Conservation (phyloP, 2,329 filamentous ascomycete species). For the Fusarium xyrophilum region DNA sequence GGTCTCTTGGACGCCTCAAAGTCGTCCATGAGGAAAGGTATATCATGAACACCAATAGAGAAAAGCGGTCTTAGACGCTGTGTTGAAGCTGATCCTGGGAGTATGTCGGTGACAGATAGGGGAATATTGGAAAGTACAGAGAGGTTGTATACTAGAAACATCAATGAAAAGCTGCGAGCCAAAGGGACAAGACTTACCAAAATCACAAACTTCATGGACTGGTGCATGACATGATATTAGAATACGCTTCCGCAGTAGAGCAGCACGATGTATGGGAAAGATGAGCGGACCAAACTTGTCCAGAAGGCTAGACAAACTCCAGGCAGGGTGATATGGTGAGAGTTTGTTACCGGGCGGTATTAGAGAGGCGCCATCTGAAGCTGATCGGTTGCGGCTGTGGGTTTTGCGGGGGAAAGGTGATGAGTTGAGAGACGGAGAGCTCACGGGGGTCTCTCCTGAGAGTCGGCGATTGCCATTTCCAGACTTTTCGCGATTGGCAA, state of each 20-base stretch:
- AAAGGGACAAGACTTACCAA: constrained; percentile 65
- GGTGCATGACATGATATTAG: constrained; percentile 86
- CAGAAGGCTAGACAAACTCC: constrained; percentile 78
- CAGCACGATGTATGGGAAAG: constrained; percentile 88
- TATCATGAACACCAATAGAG: constrained; percentile 91
- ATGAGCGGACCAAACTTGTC: constrained; percentile 88
- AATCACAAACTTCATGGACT: constrained; percentile 85
- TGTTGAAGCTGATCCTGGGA: constrained; percentile 68
- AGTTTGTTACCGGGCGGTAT: constrained; percentile 69
- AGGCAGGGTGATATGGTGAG: constrained; percentile 82
- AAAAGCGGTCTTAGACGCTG: constrained; percentile 84
- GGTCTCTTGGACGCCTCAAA: constrained; percentile 55
- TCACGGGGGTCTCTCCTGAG: constrained; percentile 57
- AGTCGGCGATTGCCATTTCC: constrained; percentile 45
- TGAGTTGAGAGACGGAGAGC: constrained; percentile 54
- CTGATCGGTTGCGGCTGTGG: constrained; percentile 65
- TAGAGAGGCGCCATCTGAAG: constrained; percentile 66
- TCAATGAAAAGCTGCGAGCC: constrained; percentile 7
- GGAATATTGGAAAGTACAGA: constrained; percentile 93
- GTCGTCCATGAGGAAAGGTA: constrained; percentile 74
- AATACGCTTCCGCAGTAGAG: constrained; percentile 85
- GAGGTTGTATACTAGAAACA: constrained; percentile 79
- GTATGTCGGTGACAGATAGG: constrained; percentile 70
- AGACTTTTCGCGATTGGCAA: constrained; percentile 53
- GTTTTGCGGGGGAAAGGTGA: constrained; percentile 47